These are phyloP conservation scores for Eruca vesicaria DNA, from an alignment of 441 rosid species.

Conservation along the genomic window DNA sequence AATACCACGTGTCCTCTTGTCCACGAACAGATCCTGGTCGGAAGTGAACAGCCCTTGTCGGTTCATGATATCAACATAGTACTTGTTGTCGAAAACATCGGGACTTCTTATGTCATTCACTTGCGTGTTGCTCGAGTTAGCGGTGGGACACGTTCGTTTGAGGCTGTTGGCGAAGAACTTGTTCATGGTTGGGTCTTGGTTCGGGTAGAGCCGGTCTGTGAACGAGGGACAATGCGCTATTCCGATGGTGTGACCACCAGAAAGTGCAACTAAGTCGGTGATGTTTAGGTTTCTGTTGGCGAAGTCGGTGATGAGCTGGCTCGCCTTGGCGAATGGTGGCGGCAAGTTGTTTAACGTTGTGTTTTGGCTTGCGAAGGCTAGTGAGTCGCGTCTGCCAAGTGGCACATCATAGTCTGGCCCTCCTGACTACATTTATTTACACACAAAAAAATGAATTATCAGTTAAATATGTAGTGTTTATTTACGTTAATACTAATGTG, in stretches of 20 bases:
- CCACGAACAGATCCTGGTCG: conserved; percentile 75
- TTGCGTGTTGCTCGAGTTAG: conserved; percentile 42
- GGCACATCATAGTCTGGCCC: conserved; percentile 79
- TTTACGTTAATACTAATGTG: too few relatives aligned
- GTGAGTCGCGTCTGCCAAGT: conserved; percentile 72
- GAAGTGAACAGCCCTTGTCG: conserved; percentile 83
- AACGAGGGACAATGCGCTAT: conserved; percentile 58
- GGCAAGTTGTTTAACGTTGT: conserved; percentile 62
- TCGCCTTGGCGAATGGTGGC: conserved; percentile 44
- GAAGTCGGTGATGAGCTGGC: conserved; percentile 41
- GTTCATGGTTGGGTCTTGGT: conserved; percentile 66
- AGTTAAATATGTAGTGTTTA: too few relatives aligned
- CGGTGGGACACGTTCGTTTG: conserved; percentile 52
- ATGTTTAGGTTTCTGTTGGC: conserved; percentile 48
- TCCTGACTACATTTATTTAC: conserved; percentile 51
- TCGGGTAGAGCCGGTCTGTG: conserved; percentile 60
- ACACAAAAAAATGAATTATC: background rate
- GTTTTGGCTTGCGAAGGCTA: conserved; percentile 43
- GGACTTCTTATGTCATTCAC: conserved; percentile 64
- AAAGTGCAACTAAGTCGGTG: conserved; percentile 43
- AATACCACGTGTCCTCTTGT: conserved; percentile 53
- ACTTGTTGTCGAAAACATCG: conserved; percentile 74
- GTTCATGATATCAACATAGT: conserved; percentile 75
- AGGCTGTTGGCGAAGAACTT: conserved; percentile 58
- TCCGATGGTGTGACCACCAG: conserved; percentile 66